Base-by-base conservation (phyloP, 2,329 filamentous ascomycete genomes). In the Aspergillus latus region DNA sequence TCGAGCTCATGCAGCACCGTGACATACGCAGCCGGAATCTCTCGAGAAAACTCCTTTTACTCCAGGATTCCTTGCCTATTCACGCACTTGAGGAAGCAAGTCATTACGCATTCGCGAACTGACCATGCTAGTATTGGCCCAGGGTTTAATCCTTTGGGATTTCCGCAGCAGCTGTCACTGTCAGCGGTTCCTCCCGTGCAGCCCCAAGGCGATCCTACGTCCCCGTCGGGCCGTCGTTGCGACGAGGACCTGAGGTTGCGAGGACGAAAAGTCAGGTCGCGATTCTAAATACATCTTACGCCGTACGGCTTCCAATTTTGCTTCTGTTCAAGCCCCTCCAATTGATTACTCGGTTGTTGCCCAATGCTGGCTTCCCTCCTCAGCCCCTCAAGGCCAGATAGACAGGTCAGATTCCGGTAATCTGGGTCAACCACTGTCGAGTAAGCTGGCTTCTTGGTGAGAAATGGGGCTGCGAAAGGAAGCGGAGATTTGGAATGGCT, bases 121-220 rank as follows among this genome's bases (percentile, higher is more conserved):
- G 43, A 36, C 11, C n/a, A n/a, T 40, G 42, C 29, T 40, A 40
- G 42, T 29, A 45, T 29, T 47, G 36, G 9, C 29, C 36, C 44
- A 47, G 44, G 51, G 21, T 48, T 13, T 37, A 28, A 53, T 53
- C 36, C 44, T 52, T 15, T 16, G 15, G 44, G 49, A 37, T 43
- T 28, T 39, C 45, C 29, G 37, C 47, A 37, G 45, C 49, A 56
- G 43, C 50, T 47, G 50, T 52, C 50, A 53, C 29, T 56, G 48
- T 39, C 49, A 49, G 39, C 49, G 54, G 54, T 57, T 49, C 44
- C 36, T 53, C 45, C 54, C 49, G 54, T 42, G 40, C 54, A 49
- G 43, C n/a, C 44, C 48, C 28, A 40, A 30, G 49, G 30, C 46
- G 45, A 49, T 57, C 49, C 28, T 13, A 46, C 21, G 5, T 30